Conservation (phyloP, 2,329 filamentous ascomycete genomes). For the Fusarium domesticum region DNA sequence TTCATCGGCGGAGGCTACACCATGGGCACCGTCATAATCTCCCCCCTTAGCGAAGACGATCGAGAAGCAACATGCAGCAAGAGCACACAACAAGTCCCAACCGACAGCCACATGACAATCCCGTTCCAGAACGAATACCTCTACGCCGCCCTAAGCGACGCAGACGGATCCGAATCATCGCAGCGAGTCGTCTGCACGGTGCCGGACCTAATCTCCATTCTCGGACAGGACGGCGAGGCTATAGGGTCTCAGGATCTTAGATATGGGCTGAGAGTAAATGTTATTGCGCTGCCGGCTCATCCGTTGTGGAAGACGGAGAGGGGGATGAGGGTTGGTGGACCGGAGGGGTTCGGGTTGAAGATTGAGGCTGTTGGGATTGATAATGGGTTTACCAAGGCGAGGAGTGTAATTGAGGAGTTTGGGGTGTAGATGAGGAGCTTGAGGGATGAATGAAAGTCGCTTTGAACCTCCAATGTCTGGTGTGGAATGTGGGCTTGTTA, state of each 20-base stretch:
- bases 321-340: conserved; percentile 35
- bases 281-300: conserved; percentile 49
- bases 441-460: neutral
- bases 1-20: conserved; percentile 41
- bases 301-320: conserved; percentile 46
- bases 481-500: no score
- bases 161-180: conserved; percentile 28
- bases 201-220: conserved; percentile 37
- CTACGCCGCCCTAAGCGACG: conserved; percentile 36
- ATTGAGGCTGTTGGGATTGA: conserved; percentile 30
- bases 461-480: no score
- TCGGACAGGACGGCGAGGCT: conserved; percentile 45
- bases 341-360: conserved; percentile 34
- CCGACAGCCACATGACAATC: conserved; percentile 36
- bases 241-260: conserved; percentile 49
- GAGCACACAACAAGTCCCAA: conserved; percentile 8
- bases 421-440: conserved; percentile 8
- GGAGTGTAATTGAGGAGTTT: conserved; percentile 52
- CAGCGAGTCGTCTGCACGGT: conserved; percentile 36
- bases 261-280: conserved; percentile 49
- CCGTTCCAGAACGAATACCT: conserved; percentile 44
- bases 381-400: conserved; percentile 42
- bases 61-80: conserved; percentile 21
- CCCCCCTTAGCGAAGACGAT: conserved; percentile 33
- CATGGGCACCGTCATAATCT: conserved; percentile 38